Base-by-base conservation (phyloP, 805 yeast genomes). In the Scheffersomyces coipomensis region DNA sequence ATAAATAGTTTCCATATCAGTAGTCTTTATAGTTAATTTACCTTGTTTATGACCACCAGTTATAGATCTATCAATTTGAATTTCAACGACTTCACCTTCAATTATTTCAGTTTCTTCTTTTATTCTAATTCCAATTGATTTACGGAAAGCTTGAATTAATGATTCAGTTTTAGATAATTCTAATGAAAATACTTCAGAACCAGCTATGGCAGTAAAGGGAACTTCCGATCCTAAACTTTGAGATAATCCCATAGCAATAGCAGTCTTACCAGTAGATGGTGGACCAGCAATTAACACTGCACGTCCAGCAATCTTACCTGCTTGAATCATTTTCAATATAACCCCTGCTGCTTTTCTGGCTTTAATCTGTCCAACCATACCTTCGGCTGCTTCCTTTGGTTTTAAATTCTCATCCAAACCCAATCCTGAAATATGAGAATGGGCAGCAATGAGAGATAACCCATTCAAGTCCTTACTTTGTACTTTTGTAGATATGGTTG, bases 41-140 rank as follows among this genome's bases (percentile, higher is more conserved):
- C 99, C 98, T 64, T 95, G 98, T 60, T 93, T 91, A 65, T 89
- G 97, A 36, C 99, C 99, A 29, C 99, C 99, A 8, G 96, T 86
- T 40, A 93, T 79, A 18, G 95, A 84, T 58, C 96, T 79, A 65
- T 88, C 97, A 50, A 88, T 88, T 67, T 88, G 96, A 56, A 88
- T 86, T 66, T 93, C 99, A 26, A 93, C 97, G 37, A 93, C 99
- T 66, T 93, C 99, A 62, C 99, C 99, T 69, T 93, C 98, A 50
- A 93, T 91, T 40, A 93, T 80, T 65, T 93, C 99, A 23, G 97
- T 90, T 52, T 93, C 97, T 66, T 93, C 99, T 59, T 86, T 89
- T 62, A 93, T 95, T 60, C 86, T 84, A 48, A 93, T 83, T 31
- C 99, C 99, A 58, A 93, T 93, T 4, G 96, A 86, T 60, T 86